Evolutionary conservation across 2,329 filamentous ascomycete species (phyloP), one percentile per base, ranked within the genome.

Genomic region (Colletotrichum godetiae): DNA sequence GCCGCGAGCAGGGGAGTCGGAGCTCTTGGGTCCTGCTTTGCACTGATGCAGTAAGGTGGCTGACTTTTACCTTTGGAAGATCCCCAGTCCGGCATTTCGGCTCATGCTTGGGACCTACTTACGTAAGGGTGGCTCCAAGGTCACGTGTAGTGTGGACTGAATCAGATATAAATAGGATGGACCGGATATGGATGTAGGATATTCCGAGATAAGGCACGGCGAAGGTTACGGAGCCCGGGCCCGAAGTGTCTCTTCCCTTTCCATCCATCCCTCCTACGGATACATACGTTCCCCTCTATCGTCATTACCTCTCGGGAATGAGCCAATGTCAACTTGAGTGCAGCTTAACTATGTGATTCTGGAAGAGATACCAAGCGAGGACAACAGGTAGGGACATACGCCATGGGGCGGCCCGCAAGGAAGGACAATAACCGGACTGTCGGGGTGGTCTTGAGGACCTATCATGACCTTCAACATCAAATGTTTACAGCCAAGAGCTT

Each of bases 1-100:
- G 71, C 71, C 71, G 71, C 71, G 67, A 35, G 58, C 70, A 69
- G 59, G 71, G 68, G 55, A 33, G 31, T 19, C 31, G 24, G 22
- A 22, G 7, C 22, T 53, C 13, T 29, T 33, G 42, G 42, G 27
- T 29, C 13, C 27, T 29, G 53, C 53, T 22, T 13, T 24, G 24
- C 53, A 56, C 53, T 56, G 42, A 49, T 49, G 42, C 19, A 49
- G 42, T 49, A 49, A 49, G 19, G 42, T 22, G 42, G 42, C 42
- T 19, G 2, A 49, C 19, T n/a, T n/a, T n/a, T n/a, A n/a, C n/a
- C n/a, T n/a, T n/a, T n/a, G n/a, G n/a, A n/a, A 49, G 42, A 49
- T 49, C 19, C 42, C 42, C 19, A 49, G 42, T 49, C 42, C 42
- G 42, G 42, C 42, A 49, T 19, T 49, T 49, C 42, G 42, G 42